phyloP scores from a whole-genome alignment of 331 rosid genomes.

The Arachis monticola region DNA sequence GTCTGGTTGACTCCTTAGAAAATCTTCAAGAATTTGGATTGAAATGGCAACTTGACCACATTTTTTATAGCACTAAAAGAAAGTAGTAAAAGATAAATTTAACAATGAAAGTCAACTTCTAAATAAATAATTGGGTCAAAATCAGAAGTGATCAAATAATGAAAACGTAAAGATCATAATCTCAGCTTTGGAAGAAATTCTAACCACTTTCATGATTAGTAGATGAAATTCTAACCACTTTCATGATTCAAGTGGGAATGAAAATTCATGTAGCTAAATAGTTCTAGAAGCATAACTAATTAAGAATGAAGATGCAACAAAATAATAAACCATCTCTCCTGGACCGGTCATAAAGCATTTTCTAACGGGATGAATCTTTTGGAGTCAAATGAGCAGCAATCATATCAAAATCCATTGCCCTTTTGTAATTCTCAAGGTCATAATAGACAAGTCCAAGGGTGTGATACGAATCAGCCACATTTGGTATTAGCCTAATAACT shows the following conservation, averaged over 20 bases:
- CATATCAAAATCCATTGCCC: constrained; percentile 74
- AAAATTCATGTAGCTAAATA: constrained; percentile 24
- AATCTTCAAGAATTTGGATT: constrained; percentile 71
- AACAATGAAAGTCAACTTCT: constrained; percentile 27
- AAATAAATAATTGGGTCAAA: constrained; percentile 15
- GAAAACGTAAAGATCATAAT: constrained; percentile 14
- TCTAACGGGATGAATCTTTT: constrained; percentile 76
- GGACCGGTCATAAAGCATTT: constrained; percentile 61
- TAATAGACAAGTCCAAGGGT: constrained; percentile 76
- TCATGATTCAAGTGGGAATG: constrained; percentile 17
- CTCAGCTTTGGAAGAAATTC: constrained; percentile 26
- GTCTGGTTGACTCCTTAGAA: constrained; percentile 58
- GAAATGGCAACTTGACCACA: constrained; percentile 80
- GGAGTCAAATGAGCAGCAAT: constrained; percentile 81
- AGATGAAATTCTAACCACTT: constrained; percentile 21
- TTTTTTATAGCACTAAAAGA: constrained; percentile 64
- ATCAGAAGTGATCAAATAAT: constrained; percentile 8
- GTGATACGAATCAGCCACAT: constrained; percentile 80
- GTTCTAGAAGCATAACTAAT: constrained; percentile 28
- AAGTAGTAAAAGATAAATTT: constrained; percentile 11
- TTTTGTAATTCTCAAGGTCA: constrained; percentile 57
- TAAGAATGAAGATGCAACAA: constrained; percentile 33
- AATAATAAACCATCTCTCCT: constrained; percentile 58
- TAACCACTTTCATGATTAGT: constrained; percentile 6
- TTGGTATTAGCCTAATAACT: constrained; percentile 74